Evolutionary conservation across 345 rosid species (phyloP).

Genomic region (Citrus maxima): DNA sequence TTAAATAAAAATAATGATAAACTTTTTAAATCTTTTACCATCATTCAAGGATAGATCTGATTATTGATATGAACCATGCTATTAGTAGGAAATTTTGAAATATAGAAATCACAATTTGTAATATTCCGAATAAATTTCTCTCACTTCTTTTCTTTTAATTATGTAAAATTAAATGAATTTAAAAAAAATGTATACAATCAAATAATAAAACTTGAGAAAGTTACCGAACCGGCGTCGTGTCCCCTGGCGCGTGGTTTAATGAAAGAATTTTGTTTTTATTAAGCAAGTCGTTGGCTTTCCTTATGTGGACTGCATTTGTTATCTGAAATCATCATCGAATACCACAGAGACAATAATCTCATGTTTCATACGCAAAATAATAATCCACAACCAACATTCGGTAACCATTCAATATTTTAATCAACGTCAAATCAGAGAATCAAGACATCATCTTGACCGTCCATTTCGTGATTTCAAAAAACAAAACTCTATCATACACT

Average conservation of each 20-base stretch:
- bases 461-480: neutral
- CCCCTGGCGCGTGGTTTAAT: neutral
- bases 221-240: neutral
- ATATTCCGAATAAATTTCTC: neutral
- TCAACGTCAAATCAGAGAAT: neutral
- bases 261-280: too few species aligned
- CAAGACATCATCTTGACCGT: neutral
- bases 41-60: too few species aligned
- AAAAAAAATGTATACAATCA: too few species aligned
- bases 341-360: neutral
- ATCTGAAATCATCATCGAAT: neutral
- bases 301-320: constrained; percentile 9
- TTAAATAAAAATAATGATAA: too few species aligned
- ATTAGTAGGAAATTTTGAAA: neutral
- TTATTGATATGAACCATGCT: too few species aligned
- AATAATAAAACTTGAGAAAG: neutral
- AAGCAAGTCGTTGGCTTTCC: neutral
- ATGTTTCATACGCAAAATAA: neutral
- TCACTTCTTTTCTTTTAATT: neutral
- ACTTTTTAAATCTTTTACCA: too few species aligned
- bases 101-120: neutral
- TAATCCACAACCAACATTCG: neutral
- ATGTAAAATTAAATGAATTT: too few species aligned
- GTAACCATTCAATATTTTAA: neutral
- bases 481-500: neutral